phyloP scores from a whole-genome alignment of 371 early-diverging fungal genomes.

The Haplosporangium sp. region DNA sequence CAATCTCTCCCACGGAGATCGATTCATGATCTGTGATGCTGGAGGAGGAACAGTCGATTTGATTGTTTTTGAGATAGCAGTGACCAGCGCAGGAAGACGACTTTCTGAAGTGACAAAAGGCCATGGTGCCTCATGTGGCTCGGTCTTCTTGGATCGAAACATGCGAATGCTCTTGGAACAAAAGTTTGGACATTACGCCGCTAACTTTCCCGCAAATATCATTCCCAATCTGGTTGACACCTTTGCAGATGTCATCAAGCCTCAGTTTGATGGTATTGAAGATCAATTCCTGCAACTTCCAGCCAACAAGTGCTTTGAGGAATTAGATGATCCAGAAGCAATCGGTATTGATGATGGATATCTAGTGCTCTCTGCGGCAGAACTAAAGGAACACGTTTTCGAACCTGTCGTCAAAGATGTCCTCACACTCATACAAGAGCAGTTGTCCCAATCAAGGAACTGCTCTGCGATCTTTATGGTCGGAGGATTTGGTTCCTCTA shows the following conservation, averaged over 20 bases:
- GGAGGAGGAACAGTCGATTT: conserved; percentile 74
- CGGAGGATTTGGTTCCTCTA: conserved; percentile 67
- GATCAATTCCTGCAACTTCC: conserved; percentile 65
- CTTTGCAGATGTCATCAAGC: conserved; percentile 65
- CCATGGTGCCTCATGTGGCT: conserved; percentile 68
- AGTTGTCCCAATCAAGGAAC: conserved; percentile 46
- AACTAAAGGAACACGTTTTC: conserved; percentile 65
- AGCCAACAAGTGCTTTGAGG: conserved; percentile 61
- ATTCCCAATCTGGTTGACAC: conserved; percentile 68
- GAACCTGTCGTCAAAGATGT: conserved; percentile 67
- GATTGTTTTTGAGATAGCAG: conserved; percentile 60
- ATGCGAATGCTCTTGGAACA: conserved; percentile 66
- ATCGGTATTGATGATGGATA: conserved; percentile 69
- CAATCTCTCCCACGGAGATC: conserved; percentile 59
- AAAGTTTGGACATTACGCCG: conserved; percentile 61
- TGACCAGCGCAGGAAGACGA: conserved; percentile 48
- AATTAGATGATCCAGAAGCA: conserved; percentile 63
- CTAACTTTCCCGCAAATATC: conserved; percentile 64
- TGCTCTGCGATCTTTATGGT: conserved; percentile 62
- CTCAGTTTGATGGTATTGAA: conserved; percentile 66
- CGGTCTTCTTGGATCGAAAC: conserved; percentile 68
- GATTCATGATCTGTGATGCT: conserved; percentile 68
- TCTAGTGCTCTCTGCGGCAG: conserved; percentile 61
- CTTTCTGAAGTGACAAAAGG: conserved; percentile 69
- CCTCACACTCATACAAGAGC: conserved; percentile 59